Evolutionary conservation across 306 rosid species (phyloP).

Genomic region (Prinsepia uniflora): DNA sequence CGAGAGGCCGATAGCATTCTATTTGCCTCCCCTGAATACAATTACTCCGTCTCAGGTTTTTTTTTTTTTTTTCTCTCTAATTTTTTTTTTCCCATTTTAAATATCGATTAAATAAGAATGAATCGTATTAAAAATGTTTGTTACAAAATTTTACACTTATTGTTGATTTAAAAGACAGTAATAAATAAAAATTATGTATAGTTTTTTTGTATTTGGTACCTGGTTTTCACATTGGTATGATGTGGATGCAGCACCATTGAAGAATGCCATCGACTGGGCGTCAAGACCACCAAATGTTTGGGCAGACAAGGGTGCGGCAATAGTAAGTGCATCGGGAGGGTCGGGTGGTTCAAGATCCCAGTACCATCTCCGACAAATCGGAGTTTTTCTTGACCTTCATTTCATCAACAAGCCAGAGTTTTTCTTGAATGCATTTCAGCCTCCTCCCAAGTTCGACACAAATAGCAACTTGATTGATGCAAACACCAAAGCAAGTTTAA

Average conservation of each 20-base stretch:
- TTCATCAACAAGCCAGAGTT: slow-evolving; percentile 92
- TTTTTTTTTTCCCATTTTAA: neutral
- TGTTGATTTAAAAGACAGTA: no score
- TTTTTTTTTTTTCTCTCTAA: neutral
- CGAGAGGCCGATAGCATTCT: slow-evolving; percentile 54
- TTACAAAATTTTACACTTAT: no score
- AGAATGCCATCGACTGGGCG: slow-evolving; percentile 85
- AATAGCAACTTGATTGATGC: slow-evolving; percentile 64
- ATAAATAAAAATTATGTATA: neutral
- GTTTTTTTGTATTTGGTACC: neutral
- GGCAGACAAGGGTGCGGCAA: slow-evolving; percentile 80
- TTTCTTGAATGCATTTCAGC: slow-evolving; percentile 49
- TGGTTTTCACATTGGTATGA: neutral
- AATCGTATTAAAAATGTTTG: no score
- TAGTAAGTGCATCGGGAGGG: slow-evolving; percentile 76
- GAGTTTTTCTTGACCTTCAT: slow-evolving; percentile 76
- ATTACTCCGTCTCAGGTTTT: slow-evolving; percentile 60
- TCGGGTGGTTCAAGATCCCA: slow-evolving; percentile 66
- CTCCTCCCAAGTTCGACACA: slow-evolving; percentile 61
- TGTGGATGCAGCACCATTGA: slow-evolving; percentile 47
- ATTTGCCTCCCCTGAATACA: slow-evolving; percentile 80
- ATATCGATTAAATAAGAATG: no score
- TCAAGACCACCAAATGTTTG: slow-evolving; percentile 84
- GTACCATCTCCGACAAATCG: slow-evolving; percentile 83
- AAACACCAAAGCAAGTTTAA: slow-evolving; percentile 34